Percentiles rank a stretch among this genome's conserved stretches.
Evolutionary conservation across 139 green algal species (phyloP).

Genomic region (Tetraselmis striata): DNA sequence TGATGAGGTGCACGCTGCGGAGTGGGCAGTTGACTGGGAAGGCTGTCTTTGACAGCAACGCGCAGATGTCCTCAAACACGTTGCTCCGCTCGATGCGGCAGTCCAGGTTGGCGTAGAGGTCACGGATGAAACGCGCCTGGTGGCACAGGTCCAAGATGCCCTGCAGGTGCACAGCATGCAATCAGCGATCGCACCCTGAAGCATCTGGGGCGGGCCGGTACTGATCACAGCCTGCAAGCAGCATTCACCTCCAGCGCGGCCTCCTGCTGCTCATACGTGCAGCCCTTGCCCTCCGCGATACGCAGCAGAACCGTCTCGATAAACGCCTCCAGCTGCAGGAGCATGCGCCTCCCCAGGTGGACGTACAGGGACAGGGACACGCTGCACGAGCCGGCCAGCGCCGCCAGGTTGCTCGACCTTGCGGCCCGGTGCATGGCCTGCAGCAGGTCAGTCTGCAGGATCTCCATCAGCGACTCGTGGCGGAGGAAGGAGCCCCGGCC

Average conservation of each 20-base stretch:
- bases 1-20: slow-evolving; percentile 66
- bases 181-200: background rate
- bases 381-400: slow-evolving; percentile 43
- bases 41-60: slow-evolving; percentile 69
- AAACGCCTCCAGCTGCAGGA: slow-evolving; percentile 83
- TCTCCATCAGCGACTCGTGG: slow-evolving; percentile 49
- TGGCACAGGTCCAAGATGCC: slow-evolving; percentile 83
- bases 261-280: slow-evolving; percentile 58
- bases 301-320: slow-evolving; percentile 68
- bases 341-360: slow-evolving; percentile 53
- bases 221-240: too few species aligned
- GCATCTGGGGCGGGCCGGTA: too few species aligned
- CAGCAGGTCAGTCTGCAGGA: slow-evolving; percentile 64
- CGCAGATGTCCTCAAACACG: slow-evolving; percentile 74
- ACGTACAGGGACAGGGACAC: slow-evolving; percentile 68
- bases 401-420: too few species aligned
- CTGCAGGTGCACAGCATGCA: slow-evolving; percentile 12
- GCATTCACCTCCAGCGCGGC: slow-evolving; percentile 71
- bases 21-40: slow-evolving; percentile 71
- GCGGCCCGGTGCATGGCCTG: slow-evolving; percentile 42
- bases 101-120: slow-evolving; percentile 88
- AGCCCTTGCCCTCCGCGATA: slow-evolving; percentile 65
- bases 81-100: slow-evolving; percentile 73
- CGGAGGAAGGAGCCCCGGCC: slow-evolving; percentile 1
- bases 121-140: slow-evolving; percentile 75